Conservation (phyloP, 176 grass and related monocot genomes). For the Hordeum vulgare region DNA sequence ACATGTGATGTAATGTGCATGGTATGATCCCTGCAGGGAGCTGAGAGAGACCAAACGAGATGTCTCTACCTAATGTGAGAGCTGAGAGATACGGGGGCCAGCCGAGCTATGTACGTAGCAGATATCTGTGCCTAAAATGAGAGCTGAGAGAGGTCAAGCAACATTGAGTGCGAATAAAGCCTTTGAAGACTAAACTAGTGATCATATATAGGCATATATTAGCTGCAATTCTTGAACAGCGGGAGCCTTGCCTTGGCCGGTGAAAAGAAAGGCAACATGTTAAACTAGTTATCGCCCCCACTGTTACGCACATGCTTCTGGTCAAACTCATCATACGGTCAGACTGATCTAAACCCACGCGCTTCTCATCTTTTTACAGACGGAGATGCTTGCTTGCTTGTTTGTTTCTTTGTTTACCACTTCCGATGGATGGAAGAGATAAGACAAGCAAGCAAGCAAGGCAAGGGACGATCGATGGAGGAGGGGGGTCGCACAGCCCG, state of each 20-base stretch:
- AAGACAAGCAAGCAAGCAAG: not conserved
- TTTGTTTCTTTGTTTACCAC: not conserved
- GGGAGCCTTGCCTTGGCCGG: too few relatives aligned
- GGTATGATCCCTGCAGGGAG: not conserved
- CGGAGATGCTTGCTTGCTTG: not conserved
- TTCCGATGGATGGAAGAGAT: not conserved
- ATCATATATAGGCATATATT: too few relatives aligned
- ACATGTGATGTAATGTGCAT: too few relatives aligned
- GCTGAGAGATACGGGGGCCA: not conserved
- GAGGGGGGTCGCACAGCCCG: not conserved
- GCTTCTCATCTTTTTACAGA: not conserved
- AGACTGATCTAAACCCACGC: not conserved
- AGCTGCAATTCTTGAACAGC: too few relatives aligned
- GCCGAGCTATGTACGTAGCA: not conserved
- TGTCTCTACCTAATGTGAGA: too few relatives aligned
- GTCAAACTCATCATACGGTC: conserved; percentile 9
- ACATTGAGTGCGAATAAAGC: not conserved
- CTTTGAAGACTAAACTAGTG: not conserved
- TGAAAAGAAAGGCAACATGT: not conserved
- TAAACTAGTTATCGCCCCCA: not conserved
- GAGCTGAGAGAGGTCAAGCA: not conserved
- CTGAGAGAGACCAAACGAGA: not conserved
- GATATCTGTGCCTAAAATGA: not conserved
- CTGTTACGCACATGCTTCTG: not conserved
- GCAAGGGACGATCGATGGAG: not conserved